Evolutionary conservation across 108 stramenopile species (phyloP), one percentile per base, ranked within the genome.

Genomic region (Conticribra weissflogii): DNA sequence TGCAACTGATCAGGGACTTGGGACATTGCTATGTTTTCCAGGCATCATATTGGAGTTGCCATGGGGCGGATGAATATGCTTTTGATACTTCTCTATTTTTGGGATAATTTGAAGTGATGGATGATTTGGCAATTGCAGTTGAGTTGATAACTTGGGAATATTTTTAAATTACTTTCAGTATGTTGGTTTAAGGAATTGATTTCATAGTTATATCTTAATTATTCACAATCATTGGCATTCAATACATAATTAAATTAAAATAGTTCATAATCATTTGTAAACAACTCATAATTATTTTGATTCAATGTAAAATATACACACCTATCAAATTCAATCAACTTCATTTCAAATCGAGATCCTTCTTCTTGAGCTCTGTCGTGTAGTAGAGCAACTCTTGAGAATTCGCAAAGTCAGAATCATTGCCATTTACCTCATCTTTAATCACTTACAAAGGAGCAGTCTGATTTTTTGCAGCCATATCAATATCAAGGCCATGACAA

Each of bases 51-150:
- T 66, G 53, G 52, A 33, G 51, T n/a, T 52, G 50, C 24, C 51
- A 66, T 36, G 52, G 64, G 3, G 52, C 64, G 17, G 54, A 54
- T 34, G 52, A 66, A 29, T 66, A 66, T 66, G 50, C 34, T 3
- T 66, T 66, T 47, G 53, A 66, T 51, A 66, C 41, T 62, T 12
- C 36, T 41, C n/a, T n/a, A n/a, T n/a, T n/a, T n/a, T n/a, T n/a
- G n/a, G n/a, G n/a, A n/a, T n/a, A n/a, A n/a, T n/a, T n/a, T n/a
- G n/a, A n/a, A n/a, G n/a, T n/a, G n/a, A n/a, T n/a, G n/a, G n/a
- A n/a, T n/a, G n/a, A n/a, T n/a, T n/a, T n/a, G n/a, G n/a, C n/a
- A n/a, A n/a, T n/a, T n/a, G n/a, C n/a, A n/a, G n/a, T n/a, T n/a
- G n/a, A n/a, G n/a, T n/a, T n/a, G n/a, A n/a, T n/a, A n/a, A n/a